Percentiles rank a stretch among this genome's conserved stretches.
These are phyloP conservation scores for Aspergillus sp. DNA, from an alignment of 2,329 filamentous ascomycete genomes.

Conservation along the genomic window DNA sequence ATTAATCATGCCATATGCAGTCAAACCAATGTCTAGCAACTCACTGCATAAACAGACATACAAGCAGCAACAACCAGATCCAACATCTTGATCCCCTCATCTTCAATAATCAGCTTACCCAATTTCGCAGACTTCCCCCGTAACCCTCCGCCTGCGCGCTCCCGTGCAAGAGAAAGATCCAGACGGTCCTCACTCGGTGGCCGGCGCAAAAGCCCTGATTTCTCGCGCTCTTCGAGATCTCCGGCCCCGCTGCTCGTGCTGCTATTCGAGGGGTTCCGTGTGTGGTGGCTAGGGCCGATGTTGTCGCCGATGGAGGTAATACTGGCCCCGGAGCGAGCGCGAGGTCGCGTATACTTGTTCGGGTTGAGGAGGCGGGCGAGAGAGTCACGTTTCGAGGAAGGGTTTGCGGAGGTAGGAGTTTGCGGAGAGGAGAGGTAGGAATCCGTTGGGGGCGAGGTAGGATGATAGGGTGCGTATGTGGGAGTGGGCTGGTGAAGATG, in stretches of 20 bases:
- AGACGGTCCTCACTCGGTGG: conserved; percentile 51
- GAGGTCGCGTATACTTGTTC: conserved; percentile 29
- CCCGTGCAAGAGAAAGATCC: conserved; percentile 75
- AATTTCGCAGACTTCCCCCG: conserved; percentile 86
- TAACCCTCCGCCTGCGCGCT: conserved; percentile 82
- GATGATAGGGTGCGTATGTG: conserved; percentile 19
- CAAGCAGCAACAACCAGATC: conserved; percentile 90
- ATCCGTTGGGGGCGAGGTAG: conserved; percentile 1
- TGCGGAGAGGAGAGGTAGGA: conserved; percentile 2
- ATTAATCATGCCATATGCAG: neutral
- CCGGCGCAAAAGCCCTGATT: conserved; percentile 26
- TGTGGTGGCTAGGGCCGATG: conserved; percentile 13
- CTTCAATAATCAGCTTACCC: conserved; percentile 85
- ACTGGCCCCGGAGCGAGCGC: conserved; percentile 29
- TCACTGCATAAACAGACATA: conserved; percentile 66
- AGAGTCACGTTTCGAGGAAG: conserved; percentile 31
- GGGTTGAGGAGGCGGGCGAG: conserved; percentile 36
- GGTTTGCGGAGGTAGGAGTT: conserved; percentile 1
- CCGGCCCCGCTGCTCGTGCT: conserved; percentile 29
- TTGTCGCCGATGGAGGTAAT: conserved; percentile 20
- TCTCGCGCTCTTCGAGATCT: conserved; percentile 17
- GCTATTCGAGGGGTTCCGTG: conserved; percentile 35
- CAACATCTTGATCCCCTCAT: conserved; percentile 92
- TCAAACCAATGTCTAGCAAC: neutral
- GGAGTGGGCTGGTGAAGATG: conserved; percentile 29